A percentile compares a stretch with the other conserved stretches of the same genome.
Evolutionary conservation across 208 protist species (phyloP).

Genomic region (Spongospora subterranea): DNA sequence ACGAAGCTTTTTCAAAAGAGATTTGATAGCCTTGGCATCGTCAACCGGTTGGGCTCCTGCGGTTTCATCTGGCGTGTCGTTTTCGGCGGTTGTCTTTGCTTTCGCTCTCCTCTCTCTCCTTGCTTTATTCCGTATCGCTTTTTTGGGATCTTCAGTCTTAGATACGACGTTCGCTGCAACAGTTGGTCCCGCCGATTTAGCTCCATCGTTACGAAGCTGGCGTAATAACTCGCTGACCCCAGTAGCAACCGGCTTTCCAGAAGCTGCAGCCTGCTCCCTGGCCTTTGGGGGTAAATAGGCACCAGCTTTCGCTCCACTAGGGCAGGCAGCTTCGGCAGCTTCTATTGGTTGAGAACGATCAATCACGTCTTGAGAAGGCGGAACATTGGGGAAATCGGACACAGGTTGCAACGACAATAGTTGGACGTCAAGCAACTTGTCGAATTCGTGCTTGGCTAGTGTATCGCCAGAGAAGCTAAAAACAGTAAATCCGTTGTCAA

Average conservation of each 20-base stretch:
- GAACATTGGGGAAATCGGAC: constrained; percentile 2
- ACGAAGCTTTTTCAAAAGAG: constrained; percentile 11
- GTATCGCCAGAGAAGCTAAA: background rate
- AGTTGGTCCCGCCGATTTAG: background rate
- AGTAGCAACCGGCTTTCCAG: background rate
- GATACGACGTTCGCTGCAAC: background rate
- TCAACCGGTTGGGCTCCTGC: background rate
- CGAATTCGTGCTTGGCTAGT: constrained; percentile 10
- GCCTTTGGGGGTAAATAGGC: constrained; percentile 40
- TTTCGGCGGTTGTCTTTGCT: constrained; percentile 12
- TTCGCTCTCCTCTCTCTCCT: background rate
- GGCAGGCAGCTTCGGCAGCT: background rate
- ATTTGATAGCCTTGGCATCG: background rate
- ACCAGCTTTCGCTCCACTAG: background rate
- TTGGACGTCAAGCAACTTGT: constrained; percentile 2
- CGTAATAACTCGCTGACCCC: background rate
- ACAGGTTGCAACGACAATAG: background rate
- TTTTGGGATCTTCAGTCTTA: background rate
- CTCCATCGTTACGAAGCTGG: constrained; percentile 33
- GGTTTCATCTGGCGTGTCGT: background rate
- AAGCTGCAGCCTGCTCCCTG: background rate
- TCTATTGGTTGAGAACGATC: background rate
- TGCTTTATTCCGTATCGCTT: background rate
- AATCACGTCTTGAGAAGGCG: background rate
- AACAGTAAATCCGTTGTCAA: constrained; percentile 39